Percentiles rank a stretch among this genome's conserved stretches.
Evolutionary conservation across 768 basidiomycete species (phyloP).

Genomic region (Postia placenta): DNA sequence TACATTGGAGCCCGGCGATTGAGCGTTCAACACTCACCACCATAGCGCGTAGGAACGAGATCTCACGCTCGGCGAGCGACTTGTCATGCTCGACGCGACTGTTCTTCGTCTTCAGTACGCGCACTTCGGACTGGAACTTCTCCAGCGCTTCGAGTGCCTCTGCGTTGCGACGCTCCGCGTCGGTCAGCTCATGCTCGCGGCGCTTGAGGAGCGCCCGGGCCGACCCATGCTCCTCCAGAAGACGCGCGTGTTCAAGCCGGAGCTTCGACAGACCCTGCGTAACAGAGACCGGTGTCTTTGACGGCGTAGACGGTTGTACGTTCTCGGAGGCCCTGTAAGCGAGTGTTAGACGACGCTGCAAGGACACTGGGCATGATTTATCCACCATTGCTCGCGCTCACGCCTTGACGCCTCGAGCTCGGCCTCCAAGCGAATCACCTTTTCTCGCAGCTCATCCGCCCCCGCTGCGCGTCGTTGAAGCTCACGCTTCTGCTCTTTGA

Average conservation of each 20-base stretch:
- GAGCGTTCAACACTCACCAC: slow-evolving; percentile 54
- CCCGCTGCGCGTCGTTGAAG: slow-evolving; percentile 47
- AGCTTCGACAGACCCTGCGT: slow-evolving; percentile 54
- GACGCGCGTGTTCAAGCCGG: slow-evolving; percentile 53
- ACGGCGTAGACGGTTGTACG: slow-evolving; percentile 28
- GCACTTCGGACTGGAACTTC: slow-evolving; percentile 33
- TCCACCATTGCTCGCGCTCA: slow-evolving; percentile 58
- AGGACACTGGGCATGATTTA: neutral
- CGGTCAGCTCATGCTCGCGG: slow-evolving; percentile 46
- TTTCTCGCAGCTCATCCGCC: slow-evolving; percentile 50
- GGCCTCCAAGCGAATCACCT: slow-evolving; percentile 51
- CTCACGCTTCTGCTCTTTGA: slow-evolving; percentile 67
- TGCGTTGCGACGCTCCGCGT: slow-evolving; percentile 28
- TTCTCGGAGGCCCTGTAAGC: slow-evolving; percentile 33
- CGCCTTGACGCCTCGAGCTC: slow-evolving; percentile 55
- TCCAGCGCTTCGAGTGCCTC: slow-evolving; percentile 11
- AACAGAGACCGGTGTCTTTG: slow-evolving; percentile 46
- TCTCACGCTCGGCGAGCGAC: slow-evolving; percentile 50
- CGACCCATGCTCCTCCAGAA: slow-evolving; percentile 65
- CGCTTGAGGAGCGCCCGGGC: slow-evolving; percentile 45
- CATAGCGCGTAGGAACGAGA: slow-evolving; percentile 62
- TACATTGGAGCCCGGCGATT: too few relatives aligned
- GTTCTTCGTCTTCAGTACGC: slow-evolving; percentile 33
- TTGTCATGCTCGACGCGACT: slow-evolving; percentile 32
- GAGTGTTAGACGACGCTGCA: neutral